Evolutionary conservation across 805 yeast species (phyloP).

Genomic region (Scheffersomyces spartinae): DNA sequence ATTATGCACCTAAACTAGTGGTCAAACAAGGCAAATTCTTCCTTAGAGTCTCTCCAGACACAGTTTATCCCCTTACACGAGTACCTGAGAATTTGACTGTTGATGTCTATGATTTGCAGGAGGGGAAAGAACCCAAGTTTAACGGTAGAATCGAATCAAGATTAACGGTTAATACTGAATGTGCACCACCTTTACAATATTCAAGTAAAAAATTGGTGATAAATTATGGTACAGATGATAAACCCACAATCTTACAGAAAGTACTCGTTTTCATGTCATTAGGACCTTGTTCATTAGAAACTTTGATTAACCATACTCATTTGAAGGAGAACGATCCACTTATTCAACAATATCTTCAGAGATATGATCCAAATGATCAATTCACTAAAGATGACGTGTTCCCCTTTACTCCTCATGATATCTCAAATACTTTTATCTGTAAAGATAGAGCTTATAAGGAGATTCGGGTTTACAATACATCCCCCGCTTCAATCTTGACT

Average conservation of each 20-base stretch:
- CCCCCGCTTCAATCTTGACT: no score
- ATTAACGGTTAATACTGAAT: slow-evolving; percentile 19
- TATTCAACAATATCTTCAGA: slow-evolving; percentile 17
- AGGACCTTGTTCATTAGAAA: no score
- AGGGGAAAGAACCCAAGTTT: slow-evolving; percentile 8
- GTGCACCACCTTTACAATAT: no score
- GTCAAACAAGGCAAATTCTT: no score
- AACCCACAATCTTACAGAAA: no score
- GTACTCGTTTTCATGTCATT: no score
- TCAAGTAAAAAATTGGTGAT: no score
- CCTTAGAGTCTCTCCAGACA: slow-evolving; percentile 14
- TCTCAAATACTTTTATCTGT: no score
- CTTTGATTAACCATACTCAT: no score
- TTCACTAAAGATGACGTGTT: slow-evolving; percentile 19
- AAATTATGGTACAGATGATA: no score
- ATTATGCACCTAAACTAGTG: no score
- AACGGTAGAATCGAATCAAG: slow-evolving; percentile 20
- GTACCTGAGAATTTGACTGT: slow-evolving; percentile 24
- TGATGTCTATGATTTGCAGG: slow-evolving; percentile 15
- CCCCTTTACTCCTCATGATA: no score
- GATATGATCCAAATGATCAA: slow-evolving; percentile 18
- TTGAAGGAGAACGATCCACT: slow-evolving; percentile 9
- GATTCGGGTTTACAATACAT: slow-evolving; percentile 25
- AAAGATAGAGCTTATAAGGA: slow-evolving; percentile 32
- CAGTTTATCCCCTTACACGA: slow-evolving; percentile 20